Evolutionary conservation across 768 basidiomycete genomes (phyloP).

Genomic region (Cyclocybe aegerita): DNA sequence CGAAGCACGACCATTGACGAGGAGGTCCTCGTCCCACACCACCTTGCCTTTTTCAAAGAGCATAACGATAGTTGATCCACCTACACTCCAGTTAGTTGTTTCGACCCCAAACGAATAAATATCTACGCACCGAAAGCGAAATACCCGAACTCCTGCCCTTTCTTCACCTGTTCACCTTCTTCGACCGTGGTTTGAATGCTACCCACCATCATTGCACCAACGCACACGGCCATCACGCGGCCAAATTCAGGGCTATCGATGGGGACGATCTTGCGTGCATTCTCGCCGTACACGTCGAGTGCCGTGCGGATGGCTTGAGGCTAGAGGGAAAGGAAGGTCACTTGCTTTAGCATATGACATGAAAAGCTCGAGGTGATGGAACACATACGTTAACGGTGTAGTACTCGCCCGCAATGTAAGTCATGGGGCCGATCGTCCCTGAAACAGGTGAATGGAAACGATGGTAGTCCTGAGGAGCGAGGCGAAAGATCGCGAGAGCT

Average conservation of each 20-base stretch:
- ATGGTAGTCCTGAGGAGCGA: conserved; percentile 96
- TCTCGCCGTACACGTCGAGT: conserved; percentile 93
- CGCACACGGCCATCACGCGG: conserved; percentile 86
- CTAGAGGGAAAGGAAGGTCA: conserved; percentile 35
- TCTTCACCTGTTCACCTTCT: conserved; percentile 76
- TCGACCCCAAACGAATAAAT: conserved; percentile 2
- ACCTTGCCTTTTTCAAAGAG: conserved; percentile 85
- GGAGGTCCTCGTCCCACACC: conserved; percentile 89
- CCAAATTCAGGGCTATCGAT: conserved; percentile 91
- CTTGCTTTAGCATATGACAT: neutral
- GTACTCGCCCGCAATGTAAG: conserved; percentile 85
- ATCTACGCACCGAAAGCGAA: conserved; percentile 83
- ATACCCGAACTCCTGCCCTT: conserved; percentile 91
- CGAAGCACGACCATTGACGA: conserved; percentile 82
- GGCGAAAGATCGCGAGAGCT: conserved; percentile 83
- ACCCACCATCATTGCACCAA: conserved; percentile 96
- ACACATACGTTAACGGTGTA: conserved; percentile 89
- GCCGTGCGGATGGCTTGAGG: conserved; percentile 92
- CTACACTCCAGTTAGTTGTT: conserved; percentile 31
- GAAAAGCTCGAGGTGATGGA: neutral
- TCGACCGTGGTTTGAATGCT: conserved; percentile 86
- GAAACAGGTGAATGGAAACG: conserved; percentile 90
- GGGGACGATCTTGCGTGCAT: conserved; percentile 87
- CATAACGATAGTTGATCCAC: conserved; percentile 90
- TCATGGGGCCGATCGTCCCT: conserved; percentile 80